phyloP scores from a whole-genome alignment of 83 land plant species.

The Thuja plicata region DNA sequence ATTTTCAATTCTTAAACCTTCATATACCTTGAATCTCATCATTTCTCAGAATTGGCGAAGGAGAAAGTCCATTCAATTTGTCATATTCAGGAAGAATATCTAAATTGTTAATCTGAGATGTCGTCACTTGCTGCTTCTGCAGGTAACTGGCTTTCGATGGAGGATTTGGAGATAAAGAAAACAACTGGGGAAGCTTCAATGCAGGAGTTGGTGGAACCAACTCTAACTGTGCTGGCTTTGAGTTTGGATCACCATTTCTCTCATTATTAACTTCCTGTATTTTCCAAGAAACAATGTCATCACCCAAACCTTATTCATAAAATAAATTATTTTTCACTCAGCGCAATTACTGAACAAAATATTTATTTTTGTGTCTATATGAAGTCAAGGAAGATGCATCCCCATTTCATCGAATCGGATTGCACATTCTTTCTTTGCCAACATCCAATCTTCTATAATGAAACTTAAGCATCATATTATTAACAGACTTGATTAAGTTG shows the following conservation, averaged over 20 bases:
- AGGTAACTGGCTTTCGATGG: slow-evolving; percentile 40
- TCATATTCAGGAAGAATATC: slow-evolving; percentile 24
- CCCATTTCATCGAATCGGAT: background rate
- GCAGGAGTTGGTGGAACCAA: slow-evolving; percentile 63
- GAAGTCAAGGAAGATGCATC: background rate
- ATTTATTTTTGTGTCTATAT: background rate
- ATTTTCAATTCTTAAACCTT: background rate
- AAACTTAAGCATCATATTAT: background rate
- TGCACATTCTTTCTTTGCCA: background rate
- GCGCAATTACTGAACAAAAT: background rate
- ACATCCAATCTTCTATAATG: background rate
- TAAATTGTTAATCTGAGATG: slow-evolving; percentile 23
- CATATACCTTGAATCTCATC: slow-evolving; percentile 6
- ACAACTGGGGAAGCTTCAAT: slow-evolving; percentile 76
- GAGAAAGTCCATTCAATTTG: slow-evolving; percentile 17
- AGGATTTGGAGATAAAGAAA: slow-evolving; percentile 53
- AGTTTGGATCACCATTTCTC: slow-evolving; percentile 37
- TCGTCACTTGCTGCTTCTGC: slow-evolving; percentile 31
- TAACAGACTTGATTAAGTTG: background rate
- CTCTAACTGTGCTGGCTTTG: slow-evolving; percentile 48
- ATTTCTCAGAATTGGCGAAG: slow-evolving; percentile 13
- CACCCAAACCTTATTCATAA: background rate
- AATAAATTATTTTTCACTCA: background rate
- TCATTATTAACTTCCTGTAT: slow-evolving; percentile 57
- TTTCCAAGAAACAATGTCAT: background rate